Evolutionary conservation across 495 filamentous ascomycete species (phyloP).

Genomic region (Daldinia caldariorum): DNA sequence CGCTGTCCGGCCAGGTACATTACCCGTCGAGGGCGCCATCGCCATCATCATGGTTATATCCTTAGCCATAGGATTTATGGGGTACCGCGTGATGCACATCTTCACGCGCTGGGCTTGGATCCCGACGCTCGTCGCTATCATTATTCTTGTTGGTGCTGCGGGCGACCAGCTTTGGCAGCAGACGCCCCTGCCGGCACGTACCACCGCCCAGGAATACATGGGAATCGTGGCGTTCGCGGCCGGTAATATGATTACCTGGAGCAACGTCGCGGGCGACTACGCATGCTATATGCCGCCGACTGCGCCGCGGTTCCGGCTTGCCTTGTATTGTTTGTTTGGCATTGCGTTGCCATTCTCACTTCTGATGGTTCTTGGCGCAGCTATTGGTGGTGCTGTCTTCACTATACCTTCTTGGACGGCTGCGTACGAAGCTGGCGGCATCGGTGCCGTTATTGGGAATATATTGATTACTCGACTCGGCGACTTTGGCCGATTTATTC

Average conservation of each 20-base stretch:
- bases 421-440: constrained; percentile 50
- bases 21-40: constrained; percentile 61
- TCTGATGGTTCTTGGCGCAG: constrained; percentile 59
- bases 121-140: constrained; percentile 60
- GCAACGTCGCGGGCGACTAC: constrained; percentile 49
- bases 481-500: constrained; percentile 59
- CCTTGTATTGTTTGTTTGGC: constrained; percentile 50
- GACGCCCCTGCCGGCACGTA: constrained; percentile 14
- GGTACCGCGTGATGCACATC: constrained; percentile 62
- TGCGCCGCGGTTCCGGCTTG: constrained; percentile 48
- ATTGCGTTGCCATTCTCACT: constrained; percentile 55
- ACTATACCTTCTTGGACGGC: constrained; percentile 44
- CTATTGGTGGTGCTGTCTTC: constrained; percentile 52
- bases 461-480: constrained; percentile 54
- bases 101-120: constrained; percentile 68
- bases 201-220: constrained; percentile 31
- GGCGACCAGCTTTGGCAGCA: constrained; percentile 56
- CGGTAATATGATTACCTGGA: constrained; percentile 46
- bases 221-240: constrained; percentile 46
- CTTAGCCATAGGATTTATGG: constrained; percentile 60
- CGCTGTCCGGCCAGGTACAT: constrained; percentile 55
- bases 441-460: constrained; percentile 56
- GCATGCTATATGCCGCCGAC: constrained; percentile 50
- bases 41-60: constrained; percentile 61
- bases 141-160: constrained; percentile 61